Evolutionary conservation across 2,329 filamentous ascomycete species (phyloP).

Genomic region (Diaporthe helianthi): DNA sequence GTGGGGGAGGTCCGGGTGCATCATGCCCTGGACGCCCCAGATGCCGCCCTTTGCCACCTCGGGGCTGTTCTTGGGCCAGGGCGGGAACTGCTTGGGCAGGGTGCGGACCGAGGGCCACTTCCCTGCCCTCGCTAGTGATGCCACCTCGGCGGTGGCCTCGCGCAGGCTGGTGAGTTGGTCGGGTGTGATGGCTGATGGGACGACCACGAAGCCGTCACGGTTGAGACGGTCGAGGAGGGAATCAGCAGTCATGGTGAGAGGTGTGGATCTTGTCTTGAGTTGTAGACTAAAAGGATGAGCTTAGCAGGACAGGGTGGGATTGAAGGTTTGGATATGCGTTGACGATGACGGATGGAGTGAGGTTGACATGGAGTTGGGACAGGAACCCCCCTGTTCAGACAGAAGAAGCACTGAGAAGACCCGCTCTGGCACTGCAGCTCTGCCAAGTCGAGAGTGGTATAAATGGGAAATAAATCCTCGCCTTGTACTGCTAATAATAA

Average conservation of each 20-base stretch:
- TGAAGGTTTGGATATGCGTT: not conserved
- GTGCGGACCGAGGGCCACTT: conserved; percentile 84
- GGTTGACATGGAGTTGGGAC: conserved; percentile 29
- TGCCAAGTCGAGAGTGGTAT: not conserved
- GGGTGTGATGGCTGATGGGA: conserved; percentile 68
- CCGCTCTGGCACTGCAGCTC: not conserved
- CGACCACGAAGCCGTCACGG: conserved; percentile 65
- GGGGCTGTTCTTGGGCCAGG: conserved; percentile 60
- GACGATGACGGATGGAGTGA: conserved; percentile 5
- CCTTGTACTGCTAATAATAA: not conserved
- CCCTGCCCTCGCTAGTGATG: conserved; percentile 69
- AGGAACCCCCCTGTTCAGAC: not conserved
- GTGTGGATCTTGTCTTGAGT: not conserved
- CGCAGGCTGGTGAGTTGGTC: conserved; percentile 66
- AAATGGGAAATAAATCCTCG: not conserved
- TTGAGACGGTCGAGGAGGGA: conserved; percentile 33
- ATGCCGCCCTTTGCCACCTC: conserved; percentile 64
- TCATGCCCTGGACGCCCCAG: conserved; percentile 61
- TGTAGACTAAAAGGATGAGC: not conserved
- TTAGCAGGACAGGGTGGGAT: not conserved
- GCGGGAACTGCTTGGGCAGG: conserved; percentile 89
- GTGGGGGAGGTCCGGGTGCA: conserved; percentile 34
- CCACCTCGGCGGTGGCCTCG: conserved; percentile 62
- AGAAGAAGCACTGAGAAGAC: not conserved
- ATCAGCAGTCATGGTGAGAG: conserved; percentile 26